These are phyloP conservation scores for Lactifluus volemus DNA, from an alignment of 768 basidiomycete species.

Conservation along the genomic window DNA sequence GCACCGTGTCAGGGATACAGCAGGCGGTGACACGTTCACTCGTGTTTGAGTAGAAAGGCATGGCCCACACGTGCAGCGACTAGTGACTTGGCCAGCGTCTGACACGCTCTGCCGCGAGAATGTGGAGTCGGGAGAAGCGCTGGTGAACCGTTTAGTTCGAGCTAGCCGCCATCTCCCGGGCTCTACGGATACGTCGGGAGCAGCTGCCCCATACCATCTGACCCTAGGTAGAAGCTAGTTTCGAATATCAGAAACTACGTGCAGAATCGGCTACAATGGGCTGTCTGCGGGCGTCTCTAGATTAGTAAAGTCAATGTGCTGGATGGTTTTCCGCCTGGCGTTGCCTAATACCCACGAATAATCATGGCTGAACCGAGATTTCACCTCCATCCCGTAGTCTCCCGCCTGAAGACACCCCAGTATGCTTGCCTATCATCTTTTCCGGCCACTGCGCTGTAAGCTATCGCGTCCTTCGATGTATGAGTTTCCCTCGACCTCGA, in stretches of 20 bases:
- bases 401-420: too few species aligned
- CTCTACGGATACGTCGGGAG: neutral
- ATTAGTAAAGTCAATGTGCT: neutral
- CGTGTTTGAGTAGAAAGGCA: slow-evolving; percentile 1
- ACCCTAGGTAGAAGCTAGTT: slow-evolving; percentile 1
- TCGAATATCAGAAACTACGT: slow-evolving; percentile 9
- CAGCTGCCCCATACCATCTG: neutral
- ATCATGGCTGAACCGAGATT: neutral
- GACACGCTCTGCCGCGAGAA: neutral
- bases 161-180: neutral
- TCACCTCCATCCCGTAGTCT: neutral
- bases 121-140: slow-evolving; percentile 10
- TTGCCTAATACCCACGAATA: neutral
- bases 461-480: neutral
- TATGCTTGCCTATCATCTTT: neutral
- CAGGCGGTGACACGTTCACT: neutral
- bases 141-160: neutral
- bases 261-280: neutral
- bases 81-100: neutral
- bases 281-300: neutral
- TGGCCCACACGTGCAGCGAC: slow-evolving; percentile 9
- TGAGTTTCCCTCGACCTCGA: neutral
- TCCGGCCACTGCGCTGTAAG: neutral
- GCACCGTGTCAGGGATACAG: neutral
- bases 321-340: too few species aligned